A percentile compares a stretch with the other conserved stretches of the same genome.
Evolutionary conservation across 345 rosid genomes (phyloP).

Genomic region (Crucihimalaya himalaica): DNA sequence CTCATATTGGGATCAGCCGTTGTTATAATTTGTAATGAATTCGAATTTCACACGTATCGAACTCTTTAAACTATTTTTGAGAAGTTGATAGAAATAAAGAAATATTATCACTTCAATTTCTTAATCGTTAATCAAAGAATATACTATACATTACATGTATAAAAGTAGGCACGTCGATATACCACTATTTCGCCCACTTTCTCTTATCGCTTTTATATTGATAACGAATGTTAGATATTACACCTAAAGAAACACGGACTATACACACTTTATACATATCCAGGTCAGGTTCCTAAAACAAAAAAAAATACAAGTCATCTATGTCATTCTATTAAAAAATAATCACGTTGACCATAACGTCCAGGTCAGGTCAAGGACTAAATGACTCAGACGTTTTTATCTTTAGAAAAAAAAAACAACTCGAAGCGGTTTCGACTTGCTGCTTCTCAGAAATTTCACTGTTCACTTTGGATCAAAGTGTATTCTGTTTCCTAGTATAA

Average conservation of each 20-base stretch:
- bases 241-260: constrained; percentile 6
- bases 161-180: constrained; percentile 30
- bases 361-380: not conserved
- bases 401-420: not conserved
- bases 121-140: constrained; percentile 17
- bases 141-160: not conserved
- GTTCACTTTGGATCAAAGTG: not conserved
- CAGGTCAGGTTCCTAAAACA: too few species aligned
- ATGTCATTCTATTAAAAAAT: not conserved
- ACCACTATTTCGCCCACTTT: constrained; percentile 7
- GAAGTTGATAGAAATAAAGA: not conserved
- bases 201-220: not conserved
- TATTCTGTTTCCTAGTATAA: too few species aligned
- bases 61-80: not conserved
- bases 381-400: not conserved
- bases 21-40: not conserved
- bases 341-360: constrained; percentile 9
- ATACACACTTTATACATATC: not conserved
- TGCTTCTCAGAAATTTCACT: not conserved
- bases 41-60: constrained; percentile 17
- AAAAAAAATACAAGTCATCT: not conserved
- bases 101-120: not conserved
- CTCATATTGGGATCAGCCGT: constrained; percentile 1
- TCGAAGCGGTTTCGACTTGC: not conserved
- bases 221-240: constrained; percentile 19